Base-by-base conservation (phyloP, 495 filamentous ascomycete genomes). In the Melanomma pulvis-pyrius region DNA sequence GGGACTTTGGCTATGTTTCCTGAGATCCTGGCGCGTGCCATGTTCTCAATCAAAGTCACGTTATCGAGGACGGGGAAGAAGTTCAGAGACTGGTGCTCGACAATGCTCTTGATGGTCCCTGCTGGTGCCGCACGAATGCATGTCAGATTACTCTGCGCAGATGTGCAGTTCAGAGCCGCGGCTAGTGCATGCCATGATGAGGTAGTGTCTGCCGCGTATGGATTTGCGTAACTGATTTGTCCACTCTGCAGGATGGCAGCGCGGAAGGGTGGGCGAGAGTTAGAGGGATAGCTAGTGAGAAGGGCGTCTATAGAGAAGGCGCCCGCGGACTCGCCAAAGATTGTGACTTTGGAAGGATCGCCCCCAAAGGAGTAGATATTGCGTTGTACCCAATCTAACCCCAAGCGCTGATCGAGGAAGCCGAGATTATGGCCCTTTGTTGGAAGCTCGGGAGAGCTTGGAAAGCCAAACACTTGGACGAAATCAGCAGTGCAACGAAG, bases 51-150 rank as follows among this genome's bases (percentile, higher is more conserved):
- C 9, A 71, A 32, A n/a, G 74, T 77, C 29, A 70, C 47, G 32
- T 74, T 71, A 59, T 77, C 75, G 52, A 11, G 55, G 44, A 62
- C 74, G 72, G 28, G n/a, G 22, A 7, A 75, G 47, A 44, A 44
- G 39, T 44, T 44, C 30, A 26, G 25, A 1, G 48, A 59, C 46
- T 36, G 26, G 19, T 34, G 74, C 70, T 54, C 74, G 70, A 44
- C n/a, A 56, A 68, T 62, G 12, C 39, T 28, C 26, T 68, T 59
- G 53, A 74, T 69, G 1, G 41, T 19, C 1, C 39, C 60, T 19
- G 70, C 68, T 4, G 64, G 26, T 49, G 65, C 22, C 47, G 6
- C 21, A 21, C 51, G 54, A 8, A 62, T 52, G 56, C 74, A 76
- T 5, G 32, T 30, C 1, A 67, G 29, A 13, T 24, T 24, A 17